These are phyloP conservation scores for Globisporangium takayamanum DNA, from an alignment of 352 stramenopile genomes.

Conservation along the genomic window DNA sequence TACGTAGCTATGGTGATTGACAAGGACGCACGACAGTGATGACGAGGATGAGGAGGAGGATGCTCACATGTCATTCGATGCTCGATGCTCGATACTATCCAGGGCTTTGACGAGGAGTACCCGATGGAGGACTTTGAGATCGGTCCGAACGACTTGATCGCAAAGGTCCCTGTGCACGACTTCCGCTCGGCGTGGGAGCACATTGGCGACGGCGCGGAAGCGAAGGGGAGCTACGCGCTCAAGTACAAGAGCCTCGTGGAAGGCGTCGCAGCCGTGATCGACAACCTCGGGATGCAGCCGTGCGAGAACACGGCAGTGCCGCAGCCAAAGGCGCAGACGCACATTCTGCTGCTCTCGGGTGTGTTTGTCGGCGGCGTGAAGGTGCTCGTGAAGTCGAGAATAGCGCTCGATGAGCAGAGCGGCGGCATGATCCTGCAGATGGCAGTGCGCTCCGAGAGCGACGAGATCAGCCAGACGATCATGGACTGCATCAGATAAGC, in stretches of 20 bases:
- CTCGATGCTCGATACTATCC: conserved; percentile 1
- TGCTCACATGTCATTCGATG: background rate
- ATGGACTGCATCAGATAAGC: conserved; percentile 95
- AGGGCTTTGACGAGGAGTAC: conserved; percentile 98
- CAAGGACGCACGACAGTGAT: conserved; percentile 8
- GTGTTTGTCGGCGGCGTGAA: conserved; percentile 94
- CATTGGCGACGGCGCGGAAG: conserved; percentile 91
- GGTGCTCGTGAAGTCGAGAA: conserved; percentile 94
- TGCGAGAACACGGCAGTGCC: conserved; percentile 92
- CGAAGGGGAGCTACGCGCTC: conserved; percentile 94
- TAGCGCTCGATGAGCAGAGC: conserved; percentile 86
- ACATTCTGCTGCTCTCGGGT: conserved; percentile 95
- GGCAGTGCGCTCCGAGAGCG: conserved; percentile 92
- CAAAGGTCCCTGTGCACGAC: conserved; percentile 93
- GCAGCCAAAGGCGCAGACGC: conserved; percentile 88
- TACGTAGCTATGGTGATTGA: conserved; percentile 14
- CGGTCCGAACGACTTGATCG: conserved; percentile 95
- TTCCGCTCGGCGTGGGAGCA: conserved; percentile 96
- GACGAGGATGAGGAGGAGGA: background rate
- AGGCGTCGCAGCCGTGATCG: conserved; percentile 92
- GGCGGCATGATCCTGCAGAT: conserved; percentile 94
- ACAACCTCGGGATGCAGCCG: conserved; percentile 96
- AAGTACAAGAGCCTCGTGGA: conserved; percentile 97
- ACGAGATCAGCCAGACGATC: conserved; percentile 93
- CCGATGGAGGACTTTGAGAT: conserved; percentile 97